Evolutionary conservation across 2,329 filamentous ascomycete species (phyloP).

Genomic region (Xylariaceae sp.): DNA sequence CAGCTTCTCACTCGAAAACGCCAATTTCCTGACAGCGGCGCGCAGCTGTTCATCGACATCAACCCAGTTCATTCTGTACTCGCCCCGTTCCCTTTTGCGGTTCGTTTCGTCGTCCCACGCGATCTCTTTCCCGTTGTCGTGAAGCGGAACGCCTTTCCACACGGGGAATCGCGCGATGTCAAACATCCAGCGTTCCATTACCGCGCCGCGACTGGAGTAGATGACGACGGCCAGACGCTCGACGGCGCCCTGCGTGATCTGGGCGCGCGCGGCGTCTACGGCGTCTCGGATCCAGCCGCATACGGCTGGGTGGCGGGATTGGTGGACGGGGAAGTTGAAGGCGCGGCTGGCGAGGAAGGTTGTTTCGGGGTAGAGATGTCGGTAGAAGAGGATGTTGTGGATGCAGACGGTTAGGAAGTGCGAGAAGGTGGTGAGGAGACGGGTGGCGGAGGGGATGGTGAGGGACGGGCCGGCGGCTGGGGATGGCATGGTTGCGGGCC

Average conservation of each 20-base stretch:
- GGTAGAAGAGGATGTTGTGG: conserved; percentile 82
- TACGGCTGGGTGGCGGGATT: conserved; percentile 79
- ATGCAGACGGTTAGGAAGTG: conserved; percentile 77
- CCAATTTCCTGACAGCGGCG: conserved; percentile 58
- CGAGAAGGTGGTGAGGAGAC: conserved; percentile 63
- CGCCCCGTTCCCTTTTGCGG: conserved; percentile 8
- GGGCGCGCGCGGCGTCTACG: conserved; percentile 62
- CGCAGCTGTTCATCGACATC: conserved; percentile 70
- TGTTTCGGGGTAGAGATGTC: conserved; percentile 67
- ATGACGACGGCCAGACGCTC: conserved; percentile 46
- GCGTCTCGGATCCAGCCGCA: conserved; percentile 83
- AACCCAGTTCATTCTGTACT: conserved; percentile 40
- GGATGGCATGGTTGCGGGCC: conserved; percentile 15
- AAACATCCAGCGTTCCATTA: conserved; percentile 59
- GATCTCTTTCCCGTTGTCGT: conserved; percentile 19
- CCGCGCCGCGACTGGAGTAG: conserved; percentile 34
- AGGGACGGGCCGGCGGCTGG: conserved; percentile 25
- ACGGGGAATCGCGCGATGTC: conserved; percentile 50
- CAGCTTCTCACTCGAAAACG: conserved; percentile 54
- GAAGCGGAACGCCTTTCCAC: conserved; percentile 35
- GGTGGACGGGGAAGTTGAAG: conserved; percentile 78
- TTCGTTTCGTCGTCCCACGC: conserved; percentile 23
- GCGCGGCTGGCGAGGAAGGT: conserved; percentile 76
- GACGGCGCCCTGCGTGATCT: conserved; percentile 57
- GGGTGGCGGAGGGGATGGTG: conserved; percentile 41